Conservation (phyloP, 139 green algal genomes). For the Chlamydomonas applanata region DNA sequence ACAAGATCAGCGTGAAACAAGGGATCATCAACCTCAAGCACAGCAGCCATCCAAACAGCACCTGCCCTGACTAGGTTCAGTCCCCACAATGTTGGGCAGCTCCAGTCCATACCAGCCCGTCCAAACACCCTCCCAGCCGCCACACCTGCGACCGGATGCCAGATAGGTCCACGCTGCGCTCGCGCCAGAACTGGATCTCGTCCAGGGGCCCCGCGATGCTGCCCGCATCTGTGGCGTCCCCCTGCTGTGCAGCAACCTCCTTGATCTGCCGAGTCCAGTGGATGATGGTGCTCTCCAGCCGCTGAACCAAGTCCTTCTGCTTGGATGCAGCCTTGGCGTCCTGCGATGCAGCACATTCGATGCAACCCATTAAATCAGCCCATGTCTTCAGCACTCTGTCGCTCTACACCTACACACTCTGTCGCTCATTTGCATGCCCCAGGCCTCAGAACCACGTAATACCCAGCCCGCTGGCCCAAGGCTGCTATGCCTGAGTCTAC, state of each 20-base stretch:
- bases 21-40: neutral
- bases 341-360: constrained; percentile 12
- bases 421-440: too few relatives aligned
- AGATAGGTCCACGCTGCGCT: constrained; percentile 68
- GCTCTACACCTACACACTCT: too few relatives aligned
- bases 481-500: neutral
- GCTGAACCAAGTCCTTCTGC: constrained; percentile 83
- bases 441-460: too few relatives aligned
- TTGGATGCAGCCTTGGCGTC: constrained; percentile 66
- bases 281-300: constrained; percentile 80
- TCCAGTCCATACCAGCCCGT: too few relatives aligned
- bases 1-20: neutral
- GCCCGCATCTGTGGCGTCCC: constrained; percentile 1
- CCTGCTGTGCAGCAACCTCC: constrained; percentile 67
- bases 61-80: too few relatives aligned
- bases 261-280: constrained; percentile 88
- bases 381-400: too few relatives aligned
- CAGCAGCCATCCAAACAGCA: too few relatives aligned
- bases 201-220: constrained; percentile 55
- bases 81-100: too few relatives aligned
- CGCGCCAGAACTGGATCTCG: constrained; percentile 87
- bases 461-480: too few relatives aligned
- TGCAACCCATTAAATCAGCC: too few relatives aligned
- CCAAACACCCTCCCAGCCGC: too few relatives aligned
- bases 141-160: constrained; percentile 50